Base-by-base conservation (phyloP, 2,329 filamentous ascomycete species). In the Botrytis paeoniae region DNA sequence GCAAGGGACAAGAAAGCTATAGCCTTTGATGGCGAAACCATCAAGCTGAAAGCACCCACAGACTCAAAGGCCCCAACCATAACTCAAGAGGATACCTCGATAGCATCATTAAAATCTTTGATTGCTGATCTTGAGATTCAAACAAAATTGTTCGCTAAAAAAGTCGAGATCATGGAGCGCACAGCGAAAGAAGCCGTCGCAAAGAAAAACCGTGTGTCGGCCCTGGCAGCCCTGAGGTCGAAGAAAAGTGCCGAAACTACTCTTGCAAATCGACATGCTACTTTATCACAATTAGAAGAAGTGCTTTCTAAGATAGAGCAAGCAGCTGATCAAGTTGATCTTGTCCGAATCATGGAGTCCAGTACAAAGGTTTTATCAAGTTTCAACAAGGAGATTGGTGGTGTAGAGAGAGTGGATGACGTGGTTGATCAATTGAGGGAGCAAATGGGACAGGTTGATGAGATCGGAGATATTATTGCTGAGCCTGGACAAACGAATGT, bases 291-390 rank as follows among this genome's bases (percentile, higher is more conserved):
- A 82, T 87, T 99, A 1, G 94, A 98, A 82, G 90, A 93, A 75
- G 91, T 97, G 0, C 92, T 94, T 71, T 83, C 86, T n/a, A 92
- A 91, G 79, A 93, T 99, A 70, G 91, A 97, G 80, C 91, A 95
- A 81, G 96, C 96, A 0, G 87, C 90, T 0, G 93, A 95, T 81
- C 93, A 98, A 75, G 89, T 97, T 14, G 92, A 94, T 78, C 88
- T 98, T 22, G 89, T 98, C 14, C 88, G 88, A 74, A 91, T 94
- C 9, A 95, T 99, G 91, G 89, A 94, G 79, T 88, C 90, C 25
- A 94, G 93, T 75, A 89, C 92, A 0, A 87, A 86, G 48, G 93
- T 93, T 1, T 86, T 99, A 48, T 87, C 88, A 76, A 86, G 85
- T 39, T 85, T 99, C 43, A 94, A 97, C 80, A 86, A 88, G 64